Conservation (phyloP, 208 protist genomes). For the Naegleria fowleri region DNA sequence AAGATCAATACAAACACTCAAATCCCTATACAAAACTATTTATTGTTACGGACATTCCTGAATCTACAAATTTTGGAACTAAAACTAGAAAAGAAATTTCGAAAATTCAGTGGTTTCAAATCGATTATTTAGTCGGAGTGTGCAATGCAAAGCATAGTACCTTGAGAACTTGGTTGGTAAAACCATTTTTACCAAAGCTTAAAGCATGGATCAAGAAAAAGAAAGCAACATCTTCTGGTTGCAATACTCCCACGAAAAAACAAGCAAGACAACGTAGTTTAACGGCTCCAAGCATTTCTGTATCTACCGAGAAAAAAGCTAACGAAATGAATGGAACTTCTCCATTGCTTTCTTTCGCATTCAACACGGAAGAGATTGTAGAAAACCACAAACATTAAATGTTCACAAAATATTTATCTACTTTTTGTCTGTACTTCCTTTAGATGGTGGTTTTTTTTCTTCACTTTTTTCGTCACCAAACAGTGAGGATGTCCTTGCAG, state of each 20-base stretch:
- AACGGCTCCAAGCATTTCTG: neutral
- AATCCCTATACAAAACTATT: conserved; percentile 6
- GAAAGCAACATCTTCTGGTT: neutral
- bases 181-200: neutral
- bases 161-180: neutral
- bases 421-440: too few species aligned
- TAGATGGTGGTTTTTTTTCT: too few species aligned
- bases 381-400: neutral
- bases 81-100: conserved; percentile 16
- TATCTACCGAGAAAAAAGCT: neutral
- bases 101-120: neutral
- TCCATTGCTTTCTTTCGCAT: neutral
- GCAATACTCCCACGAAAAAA: neutral
- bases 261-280: neutral
- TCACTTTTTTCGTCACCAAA: too few species aligned
- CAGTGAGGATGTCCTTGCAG: too few species aligned
- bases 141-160: neutral
- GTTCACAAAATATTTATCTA: too few species aligned
- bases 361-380: neutral
- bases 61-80: neutral
- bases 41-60: neutral
- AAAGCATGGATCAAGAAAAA: neutral
- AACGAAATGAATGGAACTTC: neutral
- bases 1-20: neutral
- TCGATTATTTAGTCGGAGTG: neutral